Evolutionary conservation across 352 stramenopile species (phyloP), one percentile per base, ranked within the genome.

Genomic region (Halophytophthora polymorphica): DNA sequence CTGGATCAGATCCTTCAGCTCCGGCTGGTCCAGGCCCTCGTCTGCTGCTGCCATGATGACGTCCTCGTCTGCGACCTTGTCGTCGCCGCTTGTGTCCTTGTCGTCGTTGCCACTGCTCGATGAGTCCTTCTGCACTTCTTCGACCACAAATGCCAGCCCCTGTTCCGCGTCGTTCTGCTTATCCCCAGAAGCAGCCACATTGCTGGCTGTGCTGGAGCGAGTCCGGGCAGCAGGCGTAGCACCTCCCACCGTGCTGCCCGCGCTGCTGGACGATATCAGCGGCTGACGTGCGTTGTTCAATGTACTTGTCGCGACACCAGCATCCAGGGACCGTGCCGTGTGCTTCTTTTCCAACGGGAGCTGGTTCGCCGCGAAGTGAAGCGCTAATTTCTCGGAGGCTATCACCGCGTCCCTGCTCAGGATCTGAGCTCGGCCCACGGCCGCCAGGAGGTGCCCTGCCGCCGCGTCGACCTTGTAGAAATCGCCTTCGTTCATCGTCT

Each of bases 1-100:
- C 45, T 84, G 70, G 7, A 87, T 64, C 31, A 90, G 48, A 43
- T 90, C 79, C 21, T 77, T 73, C 29, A 88, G 45, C 25, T 83
- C 72, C 4, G 69, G 71, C 42, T 81, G 58, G 15, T 69, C 49
- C 19, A 46, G 17, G 11, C 39, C 15, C 4, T 53, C 34, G 11
- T 48, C 47, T 21, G 23, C 43, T 14, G 58, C 49, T 14, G 52
- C 37, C 25, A 51, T 58, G 14, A 36, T 13, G 7, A 49, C 37
- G 22, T 64, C 40, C 14, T 52, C 7, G 14, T 3, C 34, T n/a
- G 5, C 41, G 23, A 6, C 12, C n/a, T 40, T 19, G 21, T 15
- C 51, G 18, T 38, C 40, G 41, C 15, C 13, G 38, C 8, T 17
- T 15, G 21, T 46, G 21, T 15, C 29, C 22, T 11, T 34, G 25